These are phyloP conservation scores for Actinomortierella wolfii DNA, from an alignment of 371 early-diverging fungal genomes.

Conservation along the genomic window DNA sequence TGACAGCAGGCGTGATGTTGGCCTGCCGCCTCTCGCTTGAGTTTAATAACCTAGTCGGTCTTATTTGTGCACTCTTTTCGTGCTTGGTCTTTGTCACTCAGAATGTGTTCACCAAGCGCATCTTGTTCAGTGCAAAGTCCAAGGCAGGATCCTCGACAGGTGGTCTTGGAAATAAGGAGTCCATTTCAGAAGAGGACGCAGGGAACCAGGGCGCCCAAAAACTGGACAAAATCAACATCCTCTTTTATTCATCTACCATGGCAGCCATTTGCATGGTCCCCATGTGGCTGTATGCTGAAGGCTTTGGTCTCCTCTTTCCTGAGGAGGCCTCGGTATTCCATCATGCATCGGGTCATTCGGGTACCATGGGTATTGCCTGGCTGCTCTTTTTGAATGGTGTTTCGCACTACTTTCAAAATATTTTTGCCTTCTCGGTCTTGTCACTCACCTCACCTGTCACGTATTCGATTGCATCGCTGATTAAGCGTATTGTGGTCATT, in stretches of 20 bases:
- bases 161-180: constrained; percentile 34
- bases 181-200: constrained; percentile 35
- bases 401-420: constrained; percentile 79
- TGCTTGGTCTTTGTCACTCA: constrained; percentile 83
- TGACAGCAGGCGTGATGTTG: constrained; percentile 88
- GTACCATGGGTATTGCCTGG: constrained; percentile 35
- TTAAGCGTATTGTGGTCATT: constrained; percentile 92
- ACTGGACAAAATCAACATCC: constrained; percentile 83
- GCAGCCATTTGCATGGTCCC: constrained; percentile 80
- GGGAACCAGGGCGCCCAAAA: constrained; percentile 54
- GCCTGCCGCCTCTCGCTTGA: constrained; percentile 59
- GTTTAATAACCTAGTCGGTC: constrained; percentile 65
- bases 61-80: constrained; percentile 73
- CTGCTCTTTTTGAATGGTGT: constrained; percentile 74
- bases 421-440: constrained; percentile 82
- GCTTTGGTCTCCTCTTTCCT: constrained; percentile 48
- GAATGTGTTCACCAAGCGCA: constrained; percentile 81
- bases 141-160: constrained; percentile 29
- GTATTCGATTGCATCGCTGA: constrained; percentile 84
- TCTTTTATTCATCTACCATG: constrained; percentile 75
- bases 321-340: constrained; percentile 17
- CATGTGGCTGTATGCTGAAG: constrained; percentile 82
- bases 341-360: constrained; percentile 17
- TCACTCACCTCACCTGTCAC: constrained; percentile 83
- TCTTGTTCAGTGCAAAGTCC: constrained; percentile 60